phyloP scores from a whole-genome alignment of 306 rosid genomes.

The Delonix regia region DNA sequence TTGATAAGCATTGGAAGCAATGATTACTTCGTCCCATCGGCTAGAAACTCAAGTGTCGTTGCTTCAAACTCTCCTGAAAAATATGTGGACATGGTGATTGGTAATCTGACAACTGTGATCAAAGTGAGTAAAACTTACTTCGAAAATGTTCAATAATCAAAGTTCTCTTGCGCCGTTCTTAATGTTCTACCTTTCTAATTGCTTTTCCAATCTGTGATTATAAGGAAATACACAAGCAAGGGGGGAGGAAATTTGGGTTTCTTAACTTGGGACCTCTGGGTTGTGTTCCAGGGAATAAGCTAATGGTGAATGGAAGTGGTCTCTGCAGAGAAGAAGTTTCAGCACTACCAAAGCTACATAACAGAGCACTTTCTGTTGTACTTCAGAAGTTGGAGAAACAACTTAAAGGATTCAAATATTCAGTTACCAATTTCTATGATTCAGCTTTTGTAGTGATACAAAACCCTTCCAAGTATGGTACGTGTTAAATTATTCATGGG shows the following conservation, averaged over 20 bases:
- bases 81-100: slow-evolving; percentile 62
- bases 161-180: too few relatives aligned
- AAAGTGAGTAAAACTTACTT: slow-evolving; percentile 44
- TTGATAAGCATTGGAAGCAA: slow-evolving; percentile 63
- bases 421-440: slow-evolving; percentile 33
- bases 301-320: slow-evolving; percentile 28
- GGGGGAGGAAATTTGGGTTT: too few relatives aligned
- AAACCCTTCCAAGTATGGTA: slow-evolving; percentile 61
- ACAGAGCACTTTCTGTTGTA: slow-evolving; percentile 34
- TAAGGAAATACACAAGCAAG: slow-evolving; percentile 47
- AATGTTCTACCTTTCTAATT: not conserved
- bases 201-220: not conserved
- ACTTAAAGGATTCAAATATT: slow-evolving; percentile 55
- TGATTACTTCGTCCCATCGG: slow-evolving; percentile 54
- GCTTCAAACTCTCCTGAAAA: slow-evolving; percentile 44
- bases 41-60: slow-evolving; percentile 43
- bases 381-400: slow-evolving; percentile 37
- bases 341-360: slow-evolving; percentile 38
- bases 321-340: too few relatives aligned
- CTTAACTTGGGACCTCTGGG: too few relatives aligned
- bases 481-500: too few relatives aligned
- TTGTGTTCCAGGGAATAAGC: not conserved
- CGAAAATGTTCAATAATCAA: not conserved
- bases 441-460: not conserved
- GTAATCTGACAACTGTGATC: slow-evolving; percentile 59